Percentiles rank a stretch among this genome's conserved stretches.
Evolutionary conservation across 768 basidiomycete species (phyloP).

Genomic region (Leccinum fibrillosum): DNA sequence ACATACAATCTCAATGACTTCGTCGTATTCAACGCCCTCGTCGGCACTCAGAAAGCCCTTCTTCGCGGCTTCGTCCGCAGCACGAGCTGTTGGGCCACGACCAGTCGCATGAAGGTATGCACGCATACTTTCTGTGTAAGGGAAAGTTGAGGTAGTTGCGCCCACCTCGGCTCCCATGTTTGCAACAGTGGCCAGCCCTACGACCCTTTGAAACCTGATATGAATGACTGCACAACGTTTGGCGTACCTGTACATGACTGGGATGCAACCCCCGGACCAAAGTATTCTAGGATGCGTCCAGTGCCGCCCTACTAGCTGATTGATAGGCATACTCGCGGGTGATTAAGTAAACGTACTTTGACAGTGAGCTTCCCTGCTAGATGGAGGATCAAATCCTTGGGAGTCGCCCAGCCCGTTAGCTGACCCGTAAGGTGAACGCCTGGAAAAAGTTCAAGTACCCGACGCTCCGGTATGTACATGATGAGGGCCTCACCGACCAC

Average conservation of each 20-base stretch:
- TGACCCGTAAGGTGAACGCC: slow-evolving; percentile 88
- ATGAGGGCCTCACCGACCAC: slow-evolving; percentile 57
- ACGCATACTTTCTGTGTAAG: slow-evolving; percentile 88
- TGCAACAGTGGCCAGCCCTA: slow-evolving; percentile 89
- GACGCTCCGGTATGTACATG: background rate
- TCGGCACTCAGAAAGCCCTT: slow-evolving; percentile 81
- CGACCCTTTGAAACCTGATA: background rate
- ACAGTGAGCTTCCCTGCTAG: slow-evolving; percentile 94
- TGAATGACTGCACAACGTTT: background rate
- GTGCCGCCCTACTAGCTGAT: slow-evolving; percentile 74
- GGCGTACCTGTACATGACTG: slow-evolving; percentile 88
- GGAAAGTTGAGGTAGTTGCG: slow-evolving; percentile 98
- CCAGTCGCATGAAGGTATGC: slow-evolving; percentile 89
- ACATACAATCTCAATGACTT: slow-evolving; percentile 88
- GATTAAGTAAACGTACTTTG: slow-evolving; percentile 48
- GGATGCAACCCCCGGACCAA: slow-evolving; percentile 82
- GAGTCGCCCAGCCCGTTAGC: slow-evolving; percentile 87
- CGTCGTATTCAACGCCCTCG: slow-evolving; percentile 88
- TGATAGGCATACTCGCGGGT: background rate
- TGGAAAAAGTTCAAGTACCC: slow-evolving; percentile 23
- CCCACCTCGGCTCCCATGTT: slow-evolving; percentile 99
- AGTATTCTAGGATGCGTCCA: slow-evolving; percentile 94
- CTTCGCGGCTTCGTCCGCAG: slow-evolving; percentile 80
- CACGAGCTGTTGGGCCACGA: slow-evolving; percentile 77
- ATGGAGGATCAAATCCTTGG: slow-evolving; percentile 95